Evolutionary conservation across 2,329 filamentous ascomycete species (phyloP).

Genomic region (Plenodomus lindquistii): DNA sequence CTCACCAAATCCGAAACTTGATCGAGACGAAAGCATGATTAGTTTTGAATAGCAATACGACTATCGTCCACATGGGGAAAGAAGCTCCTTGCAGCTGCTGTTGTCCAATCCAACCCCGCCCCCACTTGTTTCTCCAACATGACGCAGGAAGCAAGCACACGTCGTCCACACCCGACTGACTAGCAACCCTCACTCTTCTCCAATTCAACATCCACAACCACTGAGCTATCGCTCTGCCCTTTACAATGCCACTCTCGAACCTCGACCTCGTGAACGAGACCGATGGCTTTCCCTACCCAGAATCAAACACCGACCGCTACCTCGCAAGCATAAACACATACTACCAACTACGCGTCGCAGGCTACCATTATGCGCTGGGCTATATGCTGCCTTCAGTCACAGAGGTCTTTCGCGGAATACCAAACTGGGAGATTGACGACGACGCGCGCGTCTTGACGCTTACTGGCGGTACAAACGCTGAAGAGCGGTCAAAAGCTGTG

Average conservation of each 20-base stretch:
- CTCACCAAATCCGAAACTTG: not conserved
- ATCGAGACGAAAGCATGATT: not conserved
- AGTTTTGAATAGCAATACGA: not conserved
- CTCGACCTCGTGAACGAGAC: slow-evolving; percentile 61
- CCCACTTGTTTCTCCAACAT: slow-evolving; percentile 19
- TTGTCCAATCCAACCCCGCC: slow-evolving; percentile 22
- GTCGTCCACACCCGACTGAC: slow-evolving; percentile 7
- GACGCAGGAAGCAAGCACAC: slow-evolving; percentile 4
- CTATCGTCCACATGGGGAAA: not conserved
- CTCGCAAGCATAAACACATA: slow-evolving; percentile 58
- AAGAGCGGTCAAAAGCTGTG: slow-evolving; percentile 63
- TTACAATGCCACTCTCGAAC: slow-evolving; percentile 49
- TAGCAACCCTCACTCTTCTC: not conserved
- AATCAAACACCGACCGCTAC: slow-evolving; percentile 62
- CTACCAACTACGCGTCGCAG: slow-evolving; percentile 69
- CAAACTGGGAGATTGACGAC: slow-evolving; percentile 65
- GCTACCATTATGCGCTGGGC: slow-evolving; percentile 64
- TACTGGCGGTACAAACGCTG: slow-evolving; percentile 61
- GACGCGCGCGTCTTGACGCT: slow-evolving; percentile 65
- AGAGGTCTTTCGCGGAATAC: slow-evolving; percentile 56
- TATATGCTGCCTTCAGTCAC: slow-evolving; percentile 66
- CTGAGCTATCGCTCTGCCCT: not conserved
- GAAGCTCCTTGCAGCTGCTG: not conserved
- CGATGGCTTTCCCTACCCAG: slow-evolving; percentile 78
- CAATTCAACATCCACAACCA: not conserved